phyloP scores from a whole-genome alignment of 345 rosid genomes.

The Camelina laxa region DNA sequence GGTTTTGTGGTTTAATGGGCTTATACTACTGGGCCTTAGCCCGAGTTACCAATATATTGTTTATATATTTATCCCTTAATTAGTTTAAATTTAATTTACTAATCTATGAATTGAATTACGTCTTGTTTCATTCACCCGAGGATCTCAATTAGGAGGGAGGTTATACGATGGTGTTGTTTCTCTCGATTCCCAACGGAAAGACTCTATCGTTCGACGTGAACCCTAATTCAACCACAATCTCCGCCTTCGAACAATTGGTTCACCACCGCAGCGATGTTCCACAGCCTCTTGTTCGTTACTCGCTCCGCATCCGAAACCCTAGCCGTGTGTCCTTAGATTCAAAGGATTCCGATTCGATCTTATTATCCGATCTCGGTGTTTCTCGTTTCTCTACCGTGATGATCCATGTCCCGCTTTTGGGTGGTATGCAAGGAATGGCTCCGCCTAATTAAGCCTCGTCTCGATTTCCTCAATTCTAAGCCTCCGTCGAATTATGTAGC shows the following conservation, averaged over 20 bases:
- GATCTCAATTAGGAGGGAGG: neutral
- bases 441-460: conserved; percentile 79
- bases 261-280: conserved; percentile 55
- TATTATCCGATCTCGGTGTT: conserved; percentile 61
- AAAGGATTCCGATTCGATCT: conserved; percentile 37
- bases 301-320: conserved; percentile 43
- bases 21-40: neutral
- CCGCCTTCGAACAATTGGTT: conserved; percentile 54
- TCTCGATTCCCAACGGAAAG: conserved; percentile 56
- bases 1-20: neutral
- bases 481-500: conserved; percentile 91
- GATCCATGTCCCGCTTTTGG: neutral
- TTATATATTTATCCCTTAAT: no score
- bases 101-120: no score
- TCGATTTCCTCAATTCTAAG: conserved; percentile 82
- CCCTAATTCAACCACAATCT: conserved; percentile 62
- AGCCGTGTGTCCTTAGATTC: conserved; percentile 5
- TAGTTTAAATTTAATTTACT: no score
- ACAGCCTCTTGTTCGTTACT: conserved; percentile 45
- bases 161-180: conserved; percentile 59
- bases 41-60: neutral
- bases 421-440: conserved; percentile 47
- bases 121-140: neutral
- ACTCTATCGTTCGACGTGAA: conserved; percentile 54
- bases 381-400: conserved; percentile 4